Percentiles rank a stretch among this genome's conserved stretches.
Evolutionary conservation across 257 asterid genomes (phyloP).

Genomic region (Haberlea rhodopensis): DNA sequence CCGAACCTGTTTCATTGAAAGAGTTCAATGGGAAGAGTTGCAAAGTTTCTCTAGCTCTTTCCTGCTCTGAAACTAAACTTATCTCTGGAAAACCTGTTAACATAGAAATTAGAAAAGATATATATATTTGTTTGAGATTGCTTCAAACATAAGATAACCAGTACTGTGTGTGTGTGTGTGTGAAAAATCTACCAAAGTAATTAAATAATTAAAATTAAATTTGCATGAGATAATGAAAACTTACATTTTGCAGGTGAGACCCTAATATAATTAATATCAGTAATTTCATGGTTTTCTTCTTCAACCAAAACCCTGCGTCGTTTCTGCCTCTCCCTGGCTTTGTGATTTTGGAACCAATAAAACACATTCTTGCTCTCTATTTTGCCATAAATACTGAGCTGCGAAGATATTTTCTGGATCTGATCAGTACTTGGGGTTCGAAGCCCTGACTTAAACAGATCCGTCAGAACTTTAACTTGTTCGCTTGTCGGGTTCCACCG

Average conservation of each 20-base stretch:
- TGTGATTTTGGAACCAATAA: constrained; percentile 93
- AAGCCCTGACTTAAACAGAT: constrained; percentile 75
- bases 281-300: constrained; percentile 25
- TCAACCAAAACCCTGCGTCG: constrained; percentile 66
- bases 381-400: constrained; percentile 85
- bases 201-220: no score
- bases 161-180: no score
- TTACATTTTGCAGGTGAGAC: constrained; percentile 38
- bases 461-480: constrained; percentile 84
- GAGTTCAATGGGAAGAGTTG: constrained; percentile 73
- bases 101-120: no score
- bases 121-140: no score
- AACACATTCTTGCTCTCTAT: constrained; percentile 89
- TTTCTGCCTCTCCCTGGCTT: constrained; percentile 88
- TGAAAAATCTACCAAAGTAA: no score
- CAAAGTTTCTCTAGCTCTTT: constrained; percentile 58
- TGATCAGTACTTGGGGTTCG: constrained; percentile 86
- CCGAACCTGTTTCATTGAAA: constrained; percentile 34
- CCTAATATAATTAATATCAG: constrained; percentile 1
- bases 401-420: constrained; percentile 80
- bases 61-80: constrained; percentile 34
- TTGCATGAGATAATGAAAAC: constrained; percentile 2
- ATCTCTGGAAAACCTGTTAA: constrained; percentile 51
- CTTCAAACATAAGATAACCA: no score
- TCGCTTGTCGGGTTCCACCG: constrained; percentile 93